These are phyloP conservation scores for Aspergillus campestris DNA, from an alignment of 495 filamentous ascomycete species.

Conservation along the genomic window DNA sequence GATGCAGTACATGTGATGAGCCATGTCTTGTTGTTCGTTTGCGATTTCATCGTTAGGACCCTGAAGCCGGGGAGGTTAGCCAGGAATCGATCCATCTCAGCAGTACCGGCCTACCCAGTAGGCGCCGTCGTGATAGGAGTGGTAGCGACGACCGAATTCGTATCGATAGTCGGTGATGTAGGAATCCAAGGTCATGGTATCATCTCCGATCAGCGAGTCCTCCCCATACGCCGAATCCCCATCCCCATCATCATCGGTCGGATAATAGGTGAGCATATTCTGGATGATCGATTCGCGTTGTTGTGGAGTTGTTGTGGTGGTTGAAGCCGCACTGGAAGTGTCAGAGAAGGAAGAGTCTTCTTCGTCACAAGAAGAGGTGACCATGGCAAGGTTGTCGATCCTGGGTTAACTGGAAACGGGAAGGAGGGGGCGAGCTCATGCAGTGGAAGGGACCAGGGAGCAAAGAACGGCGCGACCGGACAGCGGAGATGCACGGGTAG, in stretches of 20 bases:
- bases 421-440: constrained; percentile 2
- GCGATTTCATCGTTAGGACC: constrained; percentile 22
- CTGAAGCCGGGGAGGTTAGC: constrained; percentile 1
- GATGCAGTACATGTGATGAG: constrained; percentile 26
- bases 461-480: background rate
- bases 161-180: constrained; percentile 26
- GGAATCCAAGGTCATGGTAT: constrained; percentile 12
- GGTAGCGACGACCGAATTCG: constrained; percentile 59
- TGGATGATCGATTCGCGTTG: background rate
- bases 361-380: background rate
- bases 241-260: constrained; percentile 7
- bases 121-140: constrained; percentile 51
- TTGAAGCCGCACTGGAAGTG: background rate
- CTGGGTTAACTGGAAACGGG: too few relatives aligned
- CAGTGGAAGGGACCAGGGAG: background rate
- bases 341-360: background rate
- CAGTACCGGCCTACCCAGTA: constrained; percentile 29
- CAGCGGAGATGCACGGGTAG: constrained; percentile 2
- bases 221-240: constrained; percentile 16
- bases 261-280: background rate
- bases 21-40: constrained; percentile 20
- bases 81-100: background rate
- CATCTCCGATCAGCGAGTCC: constrained; percentile 14
- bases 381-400: too few relatives aligned
- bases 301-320: background rate